Base-by-base conservation (phyloP, 306 rosid genomes). In the Corylus heterophylla region DNA sequence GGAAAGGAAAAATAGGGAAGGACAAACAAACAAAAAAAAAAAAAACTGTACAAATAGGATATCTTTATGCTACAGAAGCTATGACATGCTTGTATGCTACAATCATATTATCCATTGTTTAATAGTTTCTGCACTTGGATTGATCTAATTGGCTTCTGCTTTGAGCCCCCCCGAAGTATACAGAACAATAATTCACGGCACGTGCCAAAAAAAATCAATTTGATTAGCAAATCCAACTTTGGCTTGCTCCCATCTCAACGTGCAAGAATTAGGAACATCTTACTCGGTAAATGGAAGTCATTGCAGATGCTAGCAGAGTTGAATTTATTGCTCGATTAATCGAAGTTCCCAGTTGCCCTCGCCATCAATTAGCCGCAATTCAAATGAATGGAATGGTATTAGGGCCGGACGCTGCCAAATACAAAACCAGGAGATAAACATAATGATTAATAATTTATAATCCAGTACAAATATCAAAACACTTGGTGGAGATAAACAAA, bases 281-380 rank as follows among this genome's bases (percentile, higher is more conserved):
- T 54, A 69, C 73, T 49, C 82, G 47, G 69, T n/a, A 83, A 42
- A 13, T 72, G 56, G 77, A 47, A 68, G 79, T 76, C 12, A 29
- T 18, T 20, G 81, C 76, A 68, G 73, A 72, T 59, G 37, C 73
- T 62, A 61, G 70, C 85, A 51, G 11, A 18, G 20, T 9, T 54
- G 25, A 64, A 74, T 14, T 92, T 85, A 88, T 77, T 87, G 90
- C 87, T 89, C 88, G 85, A 95, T 95, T 55, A 69, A 75, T 54
- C 98, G 93, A 75, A 93, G 95, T 77, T 93, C 93, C 99, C 99
- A 95, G 80, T 93, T 95, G 56, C 99, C 99, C 89, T 95, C 99
- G 1, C 99, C 99, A 56, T 95, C 99, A 35, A 95, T 89, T 71
- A 95, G 90, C 81, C 98, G 97, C 64, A 95, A 79, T 76, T 95